Evolutionary conservation across 805 yeast species (phyloP).

Genomic region (Kluyveromyces aestuarii): DNA sequence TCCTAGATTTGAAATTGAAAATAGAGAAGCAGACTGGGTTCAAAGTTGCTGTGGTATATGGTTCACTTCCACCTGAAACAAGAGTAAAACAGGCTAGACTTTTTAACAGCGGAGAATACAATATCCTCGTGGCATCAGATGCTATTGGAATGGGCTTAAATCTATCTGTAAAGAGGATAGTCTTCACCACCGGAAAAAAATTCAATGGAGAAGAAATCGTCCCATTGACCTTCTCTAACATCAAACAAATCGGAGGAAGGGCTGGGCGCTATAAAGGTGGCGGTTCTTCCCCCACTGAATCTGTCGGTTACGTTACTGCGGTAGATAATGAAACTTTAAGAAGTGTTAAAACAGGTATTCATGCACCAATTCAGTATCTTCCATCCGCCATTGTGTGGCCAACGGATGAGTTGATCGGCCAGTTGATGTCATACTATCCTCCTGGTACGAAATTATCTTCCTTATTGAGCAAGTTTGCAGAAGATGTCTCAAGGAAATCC

Average conservation of each 20-base stretch:
- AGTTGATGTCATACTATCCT: conserved; percentile 54
- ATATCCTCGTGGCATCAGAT: conserved; percentile 87
- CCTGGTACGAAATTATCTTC: conserved; percentile 36
- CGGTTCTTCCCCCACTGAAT: conserved; percentile 15
- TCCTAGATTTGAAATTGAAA: conserved; percentile 55
- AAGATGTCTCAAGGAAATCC: conserved; percentile 12
- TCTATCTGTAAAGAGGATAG: conserved; percentile 68
- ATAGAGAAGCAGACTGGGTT: conserved; percentile 56
- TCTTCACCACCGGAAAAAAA: conserved; percentile 61
- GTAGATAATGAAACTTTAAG: conserved; percentile 35
- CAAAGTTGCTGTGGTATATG: conserved; percentile 85
- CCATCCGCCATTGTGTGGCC: conserved; percentile 73
- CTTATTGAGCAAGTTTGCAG: conserved; percentile 41
- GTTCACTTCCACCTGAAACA: conserved; percentile 93
- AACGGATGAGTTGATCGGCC: conserved; percentile 58
- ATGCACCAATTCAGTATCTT: conserved; percentile 42
- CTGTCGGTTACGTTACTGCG: conserved; percentile 48
- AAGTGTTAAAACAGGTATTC: conserved; percentile 39
- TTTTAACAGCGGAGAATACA: conserved; percentile 73
- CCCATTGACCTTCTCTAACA: conserved; percentile 50
- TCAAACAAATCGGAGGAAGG: conserved; percentile 92
- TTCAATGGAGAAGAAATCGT: conserved; percentile 53
- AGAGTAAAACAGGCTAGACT: conserved; percentile 72
- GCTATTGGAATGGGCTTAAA: conserved; percentile 98
- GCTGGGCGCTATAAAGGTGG: conserved; percentile 72